Percentiles rank a stretch among this genome's conserved stretches.
Conservation (phyloP, 805 yeast species). For the Schizosaccharomyces japonicus region DNA sequence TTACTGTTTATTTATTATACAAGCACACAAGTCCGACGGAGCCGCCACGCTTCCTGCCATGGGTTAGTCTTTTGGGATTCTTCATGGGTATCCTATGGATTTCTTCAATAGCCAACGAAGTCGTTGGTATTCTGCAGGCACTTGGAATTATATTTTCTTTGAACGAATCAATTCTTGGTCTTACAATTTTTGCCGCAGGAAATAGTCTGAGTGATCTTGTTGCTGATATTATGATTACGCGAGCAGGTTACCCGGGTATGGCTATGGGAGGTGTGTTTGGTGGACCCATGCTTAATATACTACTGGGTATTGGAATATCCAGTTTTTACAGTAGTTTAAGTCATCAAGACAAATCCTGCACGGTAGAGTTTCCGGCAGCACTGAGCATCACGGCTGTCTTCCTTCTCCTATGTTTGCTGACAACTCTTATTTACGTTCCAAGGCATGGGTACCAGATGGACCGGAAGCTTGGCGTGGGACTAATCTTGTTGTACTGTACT, state of each 20-base stretch:
- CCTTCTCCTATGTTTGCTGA: slow-evolving; percentile 12
- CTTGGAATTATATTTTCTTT: slow-evolving; percentile 35
- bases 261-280: slow-evolving; percentile 94
- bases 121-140: slow-evolving; percentile 38
- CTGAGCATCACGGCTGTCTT: not conserved
- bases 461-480: slow-evolving; percentile 18
- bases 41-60: not conserved
- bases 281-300: slow-evolving; percentile 56
- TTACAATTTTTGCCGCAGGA: slow-evolving; percentile 77
- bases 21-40: not conserved
- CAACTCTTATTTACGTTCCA: slow-evolving; percentile 21
- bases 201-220: slow-evolving; percentile 79
- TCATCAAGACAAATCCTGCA: not conserved
- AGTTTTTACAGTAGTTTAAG: slow-evolving; percentile 26
- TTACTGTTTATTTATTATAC: not conserved
- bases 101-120: slow-evolving; percentile 41
- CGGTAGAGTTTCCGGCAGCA: slow-evolving; percentile 9
- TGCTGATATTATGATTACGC: slow-evolving; percentile 58
- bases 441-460: slow-evolving; percentile 22
- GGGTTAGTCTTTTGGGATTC: slow-evolving; percentile 29
- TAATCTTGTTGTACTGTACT: slow-evolving; percentile 22
- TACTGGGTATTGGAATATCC: slow-evolving; percentile 61
- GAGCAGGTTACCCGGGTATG: slow-evolving; percentile 63
- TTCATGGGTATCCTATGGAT: slow-evolving; percentile 42
- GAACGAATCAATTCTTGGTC: slow-evolving; percentile 60